Conservation (phyloP, 306 rosid genomes). For the Gynostemma pentaphyllum region DNA sequence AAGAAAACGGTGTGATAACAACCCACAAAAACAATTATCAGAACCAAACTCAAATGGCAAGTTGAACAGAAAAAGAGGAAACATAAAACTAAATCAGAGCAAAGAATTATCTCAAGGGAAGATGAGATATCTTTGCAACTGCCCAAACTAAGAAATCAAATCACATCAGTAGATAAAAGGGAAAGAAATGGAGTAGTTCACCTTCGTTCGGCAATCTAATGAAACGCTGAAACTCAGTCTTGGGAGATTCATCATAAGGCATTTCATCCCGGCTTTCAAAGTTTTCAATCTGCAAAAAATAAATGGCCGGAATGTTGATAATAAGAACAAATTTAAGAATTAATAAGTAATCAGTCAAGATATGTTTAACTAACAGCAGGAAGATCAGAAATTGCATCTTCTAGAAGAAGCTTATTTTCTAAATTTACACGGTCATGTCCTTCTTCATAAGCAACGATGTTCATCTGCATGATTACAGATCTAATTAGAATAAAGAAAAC, state of each 20-base stretch:
- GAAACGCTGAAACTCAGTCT: conserved; percentile 46
- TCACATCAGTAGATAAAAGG: not conserved
- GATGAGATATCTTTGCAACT: not conserved
- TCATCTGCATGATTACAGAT: conserved; percentile 26
- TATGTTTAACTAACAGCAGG: conserved; percentile 32
- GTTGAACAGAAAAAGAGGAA: not conserved
- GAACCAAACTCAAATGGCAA: not conserved
- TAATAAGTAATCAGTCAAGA: not conserved
- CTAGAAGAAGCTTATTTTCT: conserved; percentile 35
- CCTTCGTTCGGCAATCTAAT: conserved; percentile 46
- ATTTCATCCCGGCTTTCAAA: conserved; percentile 39
- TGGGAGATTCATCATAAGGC: conserved; percentile 24
- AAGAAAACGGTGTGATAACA: conserved; percentile 13
- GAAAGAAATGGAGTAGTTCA: conserved; percentile 9
- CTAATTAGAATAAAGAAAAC: not conserved
- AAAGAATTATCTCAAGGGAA: not conserved
- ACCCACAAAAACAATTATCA: not conserved
- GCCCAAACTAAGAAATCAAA: not conserved
- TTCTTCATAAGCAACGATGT: conserved; percentile 45
- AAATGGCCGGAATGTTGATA: too few species aligned
- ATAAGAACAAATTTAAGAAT: not conserved
- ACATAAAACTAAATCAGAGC: not conserved
- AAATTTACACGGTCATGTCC: conserved; percentile 18
- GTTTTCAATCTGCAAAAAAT: conserved; percentile 36
- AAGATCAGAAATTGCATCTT: conserved; percentile 75